These are phyloP conservation scores for Nakataea oryzae DNA, from an alignment of 2,329 filamentous ascomycete species.

Conservation along the genomic window DNA sequence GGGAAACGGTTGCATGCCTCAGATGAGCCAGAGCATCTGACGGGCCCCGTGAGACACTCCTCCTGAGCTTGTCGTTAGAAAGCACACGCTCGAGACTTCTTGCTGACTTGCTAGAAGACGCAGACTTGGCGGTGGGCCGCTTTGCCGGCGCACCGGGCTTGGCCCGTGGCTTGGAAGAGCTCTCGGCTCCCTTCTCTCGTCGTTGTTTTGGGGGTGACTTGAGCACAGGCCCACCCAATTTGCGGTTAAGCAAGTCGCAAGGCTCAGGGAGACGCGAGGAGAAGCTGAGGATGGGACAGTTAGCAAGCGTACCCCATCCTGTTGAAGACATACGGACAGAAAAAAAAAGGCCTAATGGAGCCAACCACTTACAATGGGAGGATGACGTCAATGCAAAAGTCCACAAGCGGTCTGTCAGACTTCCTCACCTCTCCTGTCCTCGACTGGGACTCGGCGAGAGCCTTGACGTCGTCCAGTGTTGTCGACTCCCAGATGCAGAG, in stretches of 20 bases:
- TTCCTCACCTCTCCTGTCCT: constrained; percentile 22
- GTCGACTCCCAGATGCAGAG: constrained; percentile 79
- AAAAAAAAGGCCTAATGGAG: not conserved
- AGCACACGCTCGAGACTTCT: constrained; percentile 52
- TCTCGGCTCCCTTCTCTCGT: constrained; percentile 22
- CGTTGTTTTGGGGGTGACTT: constrained; percentile 34
- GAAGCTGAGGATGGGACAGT: constrained; percentile 39
- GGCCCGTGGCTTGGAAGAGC: constrained; percentile 20
- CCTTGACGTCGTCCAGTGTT: constrained; percentile 45
- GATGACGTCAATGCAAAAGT: constrained; percentile 74
- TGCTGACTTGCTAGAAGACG: constrained; percentile 28
- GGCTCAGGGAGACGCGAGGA: constrained; percentile 63
- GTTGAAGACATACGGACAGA: not conserved
- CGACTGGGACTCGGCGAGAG: constrained; percentile 37
- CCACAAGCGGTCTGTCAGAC: constrained; percentile 45
- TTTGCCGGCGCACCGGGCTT: constrained; percentile 43
- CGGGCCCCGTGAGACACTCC: constrained; percentile 45
- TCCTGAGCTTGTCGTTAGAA: constrained; percentile 47
- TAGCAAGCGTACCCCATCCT: not conserved
- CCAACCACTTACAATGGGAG: constrained; percentile 56
- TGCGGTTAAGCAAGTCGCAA: constrained; percentile 61
- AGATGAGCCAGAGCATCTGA: constrained; percentile 51
- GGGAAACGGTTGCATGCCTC: constrained; percentile 56
- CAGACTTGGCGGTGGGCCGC: constrained; percentile 29
- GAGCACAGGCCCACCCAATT: constrained; percentile 62